Conservation (phyloP, 257 asterid genomes). For the Solanum ahanhuiri region DNA sequence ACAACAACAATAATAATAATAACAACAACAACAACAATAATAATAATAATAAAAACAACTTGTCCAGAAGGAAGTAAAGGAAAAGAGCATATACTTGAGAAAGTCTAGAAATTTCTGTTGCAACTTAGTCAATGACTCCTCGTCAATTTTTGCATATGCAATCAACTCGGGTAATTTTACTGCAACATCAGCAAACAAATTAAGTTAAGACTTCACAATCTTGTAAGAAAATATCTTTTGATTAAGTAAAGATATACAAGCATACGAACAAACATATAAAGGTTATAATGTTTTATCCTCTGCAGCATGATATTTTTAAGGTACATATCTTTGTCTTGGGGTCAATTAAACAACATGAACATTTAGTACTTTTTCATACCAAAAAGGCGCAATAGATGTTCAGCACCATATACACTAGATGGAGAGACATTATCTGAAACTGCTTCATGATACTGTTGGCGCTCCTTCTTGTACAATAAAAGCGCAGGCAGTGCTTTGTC, state of each 20-base stretch:
- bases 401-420: slow-evolving; percentile 89
- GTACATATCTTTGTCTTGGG: background rate
- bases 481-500: slow-evolving; percentile 71
- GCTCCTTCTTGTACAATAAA: slow-evolving; percentile 85
- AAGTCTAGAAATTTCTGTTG: slow-evolving; percentile 82
- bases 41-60: background rate
- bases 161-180: slow-evolving; percentile 86
- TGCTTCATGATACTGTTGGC: slow-evolving; percentile 69
- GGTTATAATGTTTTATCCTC: background rate
- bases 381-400: slow-evolving; percentile 90
- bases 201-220: background rate
- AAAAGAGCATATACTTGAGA: slow-evolving; percentile 50
- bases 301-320: background rate
- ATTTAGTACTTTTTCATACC: slow-evolving; percentile 36
- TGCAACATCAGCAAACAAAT: slow-evolving; percentile 31
- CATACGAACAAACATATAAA: background rate
- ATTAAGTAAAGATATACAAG: background rate
- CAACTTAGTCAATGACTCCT: slow-evolving; percentile 53
- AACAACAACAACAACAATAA: background rate
- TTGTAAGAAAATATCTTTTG: background rate
- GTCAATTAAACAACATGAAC: background rate
- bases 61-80: background rate
- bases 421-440: slow-evolving; percentile 52
- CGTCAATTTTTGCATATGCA: slow-evolving; percentile 61
- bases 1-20: background rate